phyloP scores from a whole-genome alignment of 352 stramenopile genomes.

The Globisporangium canariense region DNA sequence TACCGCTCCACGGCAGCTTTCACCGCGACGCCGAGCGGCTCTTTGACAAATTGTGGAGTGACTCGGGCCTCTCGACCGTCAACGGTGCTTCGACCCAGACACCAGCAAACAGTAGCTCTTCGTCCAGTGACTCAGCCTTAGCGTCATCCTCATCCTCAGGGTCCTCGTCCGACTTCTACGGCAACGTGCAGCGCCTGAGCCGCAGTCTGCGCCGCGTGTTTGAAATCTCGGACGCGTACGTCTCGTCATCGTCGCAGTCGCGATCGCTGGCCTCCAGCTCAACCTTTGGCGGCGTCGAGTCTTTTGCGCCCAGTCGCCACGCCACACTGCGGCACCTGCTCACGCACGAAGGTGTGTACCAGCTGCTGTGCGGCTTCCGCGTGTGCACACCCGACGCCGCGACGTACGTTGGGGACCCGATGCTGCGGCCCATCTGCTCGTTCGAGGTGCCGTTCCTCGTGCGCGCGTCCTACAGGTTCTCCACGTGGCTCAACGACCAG shows the following conservation, averaged over 20 bases:
- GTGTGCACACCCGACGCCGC: slow-evolving; percentile 66
- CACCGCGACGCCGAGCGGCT: slow-evolving; percentile 80
- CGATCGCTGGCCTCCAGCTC: slow-evolving; percentile 27
- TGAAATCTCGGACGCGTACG: slow-evolving; percentile 85
- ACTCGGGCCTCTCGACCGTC: slow-evolving; percentile 29
- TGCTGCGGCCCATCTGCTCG: slow-evolving; percentile 82
- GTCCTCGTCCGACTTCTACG: slow-evolving; percentile 23
- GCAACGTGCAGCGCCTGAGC: slow-evolving; percentile 55
- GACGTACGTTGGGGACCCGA: slow-evolving; percentile 77
- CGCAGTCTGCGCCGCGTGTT: slow-evolving; percentile 71
- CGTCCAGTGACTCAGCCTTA: background rate
- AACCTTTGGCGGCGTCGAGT: slow-evolving; percentile 34
- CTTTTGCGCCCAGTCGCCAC: slow-evolving; percentile 62
- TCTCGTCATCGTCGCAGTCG: slow-evolving; percentile 69
- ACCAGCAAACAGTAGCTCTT: background rate
- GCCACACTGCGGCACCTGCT: slow-evolving; percentile 56
- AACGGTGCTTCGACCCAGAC: slow-evolving; percentile 14
- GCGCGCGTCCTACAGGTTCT: slow-evolving; percentile 72
- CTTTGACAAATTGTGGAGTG: slow-evolving; percentile 79
- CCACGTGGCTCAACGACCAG: slow-evolving; percentile 69
- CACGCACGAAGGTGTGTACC: slow-evolving; percentile 50
- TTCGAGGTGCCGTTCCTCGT: slow-evolving; percentile 79
- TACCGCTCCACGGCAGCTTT: slow-evolving; percentile 69
- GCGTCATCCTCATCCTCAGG: slow-evolving; percentile 13
- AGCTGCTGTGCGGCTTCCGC: slow-evolving; percentile 67